phyloP scores from a whole-genome alignment of 345 rosid species.

The Citrus reticulata region DNA sequence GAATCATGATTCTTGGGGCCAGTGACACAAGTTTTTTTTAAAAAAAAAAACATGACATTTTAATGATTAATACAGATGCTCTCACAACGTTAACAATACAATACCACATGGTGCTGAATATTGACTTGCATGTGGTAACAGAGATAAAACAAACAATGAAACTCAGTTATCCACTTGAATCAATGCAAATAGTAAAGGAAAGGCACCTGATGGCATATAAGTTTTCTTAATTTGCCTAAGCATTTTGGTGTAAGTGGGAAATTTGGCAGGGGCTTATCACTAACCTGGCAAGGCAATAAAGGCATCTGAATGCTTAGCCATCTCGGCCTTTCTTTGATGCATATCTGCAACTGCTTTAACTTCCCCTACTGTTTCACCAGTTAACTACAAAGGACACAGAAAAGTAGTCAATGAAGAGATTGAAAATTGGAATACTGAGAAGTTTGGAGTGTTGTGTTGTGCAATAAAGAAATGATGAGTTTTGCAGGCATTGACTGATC shows the following conservation, averaged over 20 bases:
- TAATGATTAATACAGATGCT: conserved; percentile 35
- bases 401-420: conserved; percentile 8
- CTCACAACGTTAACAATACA: conserved; percentile 2
- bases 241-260: conserved; percentile 19
- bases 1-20: conserved; percentile 32
- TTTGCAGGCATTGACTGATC: conserved; percentile 29
- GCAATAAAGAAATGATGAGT: conserved; percentile 56
- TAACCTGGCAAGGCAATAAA: conserved; percentile 99
- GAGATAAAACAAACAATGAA: conserved; percentile 1
- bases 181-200: conserved; percentile 5
- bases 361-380: conserved; percentile 99
- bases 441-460: conserved; percentile 28
- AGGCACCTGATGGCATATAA: conserved; percentile 17
- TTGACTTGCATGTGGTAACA: background rate
- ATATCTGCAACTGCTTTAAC: conserved; percentile 99
- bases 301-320: conserved; percentile 99
- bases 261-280: conserved; percentile 18
- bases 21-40: conserved; percentile 21
- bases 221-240: conserved; percentile 20
- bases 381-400: conserved; percentile 62
- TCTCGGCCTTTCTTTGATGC: conserved; percentile 99
- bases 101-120: too few relatives aligned
- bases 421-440: conserved; percentile 10
- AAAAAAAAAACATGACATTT: conserved; percentile 12
- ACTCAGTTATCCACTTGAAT: conserved; percentile 9